Evolutionary conservation across 2,329 filamentous ascomycete genomes (phyloP), one percentile per base, ranked within the genome.

Genomic region (Aspergillus nomiae): DNA sequence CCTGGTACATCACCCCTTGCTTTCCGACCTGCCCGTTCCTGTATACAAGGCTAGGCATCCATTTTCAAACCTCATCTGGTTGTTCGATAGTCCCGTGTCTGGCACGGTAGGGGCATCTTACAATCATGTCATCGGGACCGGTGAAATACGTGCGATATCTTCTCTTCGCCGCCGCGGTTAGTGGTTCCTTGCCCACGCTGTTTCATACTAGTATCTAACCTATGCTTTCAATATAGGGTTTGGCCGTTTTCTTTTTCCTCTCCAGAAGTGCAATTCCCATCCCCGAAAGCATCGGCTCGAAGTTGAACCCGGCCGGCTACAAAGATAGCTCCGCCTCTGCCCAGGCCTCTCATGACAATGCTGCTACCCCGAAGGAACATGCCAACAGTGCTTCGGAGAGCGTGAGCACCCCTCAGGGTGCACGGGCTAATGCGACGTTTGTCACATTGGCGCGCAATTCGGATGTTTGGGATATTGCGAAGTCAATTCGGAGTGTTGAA

Each of bases 381-480:
- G 56, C 55, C 28, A 63, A 54, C 16, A 59, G 59, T 14, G 60
- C 60, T 21, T n/a, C 66, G 45, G 59, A 56, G 36, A 71, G 77
- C 24, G 75, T 78, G 21, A 84, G 84, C 36, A 85, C 86, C 16
- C 82, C 87, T 12, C 90, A 90, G 58, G 62, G 62, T 21, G 87
- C 89, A 64, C 91, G 92, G 73, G 92, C 96, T 85, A 99, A 99
- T 80, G 95, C 96, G 57, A 99, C 95, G 12, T 99, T 99, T 74
- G 93, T 99, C 59, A 97, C 94, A 26, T 87, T 99, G 65, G 95
- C 95, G 59, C 90, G 95, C 73, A 99, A 99, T 82, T 86, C 84
- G 61, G 95, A 99, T 75, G 83, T 98, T 32, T 99, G 95, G 95
- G 95, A 99, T 57, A 97, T 99, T 75, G 92, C 93, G 65, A 89